Percentiles rank a stretch among this genome's conserved stretches.
These are phyloP conservation scores for Typha latifolia DNA, from an alignment of 176 grass and related monocot genomes.

Conservation along the genomic window DNA sequence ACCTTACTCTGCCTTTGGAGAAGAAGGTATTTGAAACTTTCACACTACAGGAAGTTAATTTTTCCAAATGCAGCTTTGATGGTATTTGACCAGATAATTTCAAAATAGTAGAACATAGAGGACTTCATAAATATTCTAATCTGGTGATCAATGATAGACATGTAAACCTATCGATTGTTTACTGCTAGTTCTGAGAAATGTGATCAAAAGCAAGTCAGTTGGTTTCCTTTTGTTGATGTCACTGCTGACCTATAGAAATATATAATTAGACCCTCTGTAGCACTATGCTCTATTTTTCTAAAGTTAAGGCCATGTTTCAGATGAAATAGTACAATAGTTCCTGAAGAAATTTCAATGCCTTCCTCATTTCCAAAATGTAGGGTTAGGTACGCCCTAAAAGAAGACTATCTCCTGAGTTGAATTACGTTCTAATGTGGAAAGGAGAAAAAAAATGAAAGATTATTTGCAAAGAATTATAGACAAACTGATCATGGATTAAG, in stretches of 20 bases:
- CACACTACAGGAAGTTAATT: no score
- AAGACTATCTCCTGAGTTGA: background rate
- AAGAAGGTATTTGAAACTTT: no score
- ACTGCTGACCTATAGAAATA: background rate
- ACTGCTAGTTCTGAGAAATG: background rate
- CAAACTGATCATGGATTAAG: constrained; percentile 15
- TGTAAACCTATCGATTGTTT: background rate
- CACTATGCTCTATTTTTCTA: background rate
- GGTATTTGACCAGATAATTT: background rate
- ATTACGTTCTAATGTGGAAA: no score
- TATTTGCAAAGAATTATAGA: no score
- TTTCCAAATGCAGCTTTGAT: background rate
- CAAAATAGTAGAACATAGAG: background rate
- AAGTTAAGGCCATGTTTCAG: background rate
- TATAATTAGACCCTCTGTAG: background rate
- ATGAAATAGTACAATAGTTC: background rate
- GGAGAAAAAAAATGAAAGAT: no score
- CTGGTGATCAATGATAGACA: background rate
- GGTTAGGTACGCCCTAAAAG: background rate
- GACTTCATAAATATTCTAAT: background rate
- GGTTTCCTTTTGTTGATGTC: constrained; percentile 6
- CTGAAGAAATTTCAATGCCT: background rate
- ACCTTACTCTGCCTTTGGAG: no score
- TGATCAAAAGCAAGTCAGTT: background rate
- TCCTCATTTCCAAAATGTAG: background rate